phyloP scores from a whole-genome alignment of 176 grass and related monocot species.

The Oryza meyeriana region DNA sequence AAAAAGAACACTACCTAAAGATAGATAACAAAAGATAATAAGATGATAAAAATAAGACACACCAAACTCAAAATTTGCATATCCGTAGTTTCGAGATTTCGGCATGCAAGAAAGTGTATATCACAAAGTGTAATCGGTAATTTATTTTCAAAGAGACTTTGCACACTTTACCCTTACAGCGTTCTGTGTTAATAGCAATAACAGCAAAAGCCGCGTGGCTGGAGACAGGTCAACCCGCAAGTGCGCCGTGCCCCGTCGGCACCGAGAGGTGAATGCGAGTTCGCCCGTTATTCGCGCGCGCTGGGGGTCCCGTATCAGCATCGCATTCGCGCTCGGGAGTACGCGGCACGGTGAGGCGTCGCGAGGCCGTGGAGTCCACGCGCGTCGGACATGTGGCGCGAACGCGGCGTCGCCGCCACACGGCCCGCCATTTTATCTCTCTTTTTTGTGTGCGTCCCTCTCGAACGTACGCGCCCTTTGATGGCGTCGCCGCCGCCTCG shows the following conservation, averaged over 20 bases:
- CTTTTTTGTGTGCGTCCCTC: background rate
- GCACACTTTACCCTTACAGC: background rate
- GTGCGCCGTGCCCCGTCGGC: background rate
- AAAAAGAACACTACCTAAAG: too few relatives aligned
- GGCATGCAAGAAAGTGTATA: too few relatives aligned
- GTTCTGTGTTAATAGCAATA: background rate
- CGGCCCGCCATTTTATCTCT: background rate
- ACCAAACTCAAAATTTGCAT: too few relatives aligned
- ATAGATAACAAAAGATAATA: too few relatives aligned
- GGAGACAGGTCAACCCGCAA: background rate
- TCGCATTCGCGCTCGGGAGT: background rate
- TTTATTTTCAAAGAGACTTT: too few relatives aligned
- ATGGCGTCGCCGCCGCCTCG: background rate
- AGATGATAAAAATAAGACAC: too few relatives aligned
- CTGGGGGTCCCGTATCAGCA: background rate
- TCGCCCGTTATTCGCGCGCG: too few relatives aligned
- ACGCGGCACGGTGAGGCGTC: constrained; percentile 6
- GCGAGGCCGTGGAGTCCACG: background rate
- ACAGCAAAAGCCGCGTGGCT: background rate
- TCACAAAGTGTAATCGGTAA: too few relatives aligned
- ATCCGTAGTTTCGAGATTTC: too few relatives aligned
- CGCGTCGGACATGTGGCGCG: constrained; percentile 10
- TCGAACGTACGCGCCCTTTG: background rate
- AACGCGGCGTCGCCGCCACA: background rate
- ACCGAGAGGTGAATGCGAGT: too few relatives aligned